Conservation (phyloP, 371 early-diverging fungal genomes). For the Rhizopus sp. region DNA sequence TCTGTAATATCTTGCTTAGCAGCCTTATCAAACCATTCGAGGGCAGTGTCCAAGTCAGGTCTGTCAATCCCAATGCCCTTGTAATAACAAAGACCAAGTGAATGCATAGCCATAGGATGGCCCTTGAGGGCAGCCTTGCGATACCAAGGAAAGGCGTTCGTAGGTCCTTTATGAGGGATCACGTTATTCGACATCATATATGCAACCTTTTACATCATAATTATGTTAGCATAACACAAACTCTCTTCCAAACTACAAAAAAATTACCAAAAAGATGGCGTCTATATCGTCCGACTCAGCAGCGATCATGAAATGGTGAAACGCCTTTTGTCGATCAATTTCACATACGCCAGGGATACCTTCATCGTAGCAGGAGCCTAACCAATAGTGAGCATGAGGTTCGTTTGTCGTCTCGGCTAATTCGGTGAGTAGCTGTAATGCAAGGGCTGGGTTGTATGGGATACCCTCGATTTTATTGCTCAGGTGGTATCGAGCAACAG, state of each 20-base stretch:
- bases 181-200: constrained; percentile 54
- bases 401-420: constrained; percentile 27
- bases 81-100: constrained; percentile 49
- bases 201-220: constrained; percentile 35
- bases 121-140: constrained; percentile 54
- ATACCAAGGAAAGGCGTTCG: constrained; percentile 60
- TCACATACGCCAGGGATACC: constrained; percentile 37
- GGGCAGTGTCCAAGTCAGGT: constrained; percentile 36
- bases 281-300: constrained; percentile 43
- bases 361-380: constrained; percentile 49
- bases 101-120: constrained; percentile 43
- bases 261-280: constrained; percentile 41
- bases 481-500: constrained; percentile 44
- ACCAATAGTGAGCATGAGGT: constrained; percentile 45
- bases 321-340: constrained; percentile 39
- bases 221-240: constrained; percentile 10
- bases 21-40: constrained; percentile 49
- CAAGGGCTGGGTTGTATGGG: constrained; percentile 22
- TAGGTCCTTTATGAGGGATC: constrained; percentile 48
- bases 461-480: constrained; percentile 33
- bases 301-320: constrained; percentile 36
- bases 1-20: constrained; percentile 43
- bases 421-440: constrained; percentile 24
- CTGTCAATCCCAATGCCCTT: constrained; percentile 42
- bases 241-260: background rate